Evolutionary conservation across 306 rosid genomes (phyloP), one percentile per base, ranked within the genome.

Genomic region (Cucurbita moschata): DNA sequence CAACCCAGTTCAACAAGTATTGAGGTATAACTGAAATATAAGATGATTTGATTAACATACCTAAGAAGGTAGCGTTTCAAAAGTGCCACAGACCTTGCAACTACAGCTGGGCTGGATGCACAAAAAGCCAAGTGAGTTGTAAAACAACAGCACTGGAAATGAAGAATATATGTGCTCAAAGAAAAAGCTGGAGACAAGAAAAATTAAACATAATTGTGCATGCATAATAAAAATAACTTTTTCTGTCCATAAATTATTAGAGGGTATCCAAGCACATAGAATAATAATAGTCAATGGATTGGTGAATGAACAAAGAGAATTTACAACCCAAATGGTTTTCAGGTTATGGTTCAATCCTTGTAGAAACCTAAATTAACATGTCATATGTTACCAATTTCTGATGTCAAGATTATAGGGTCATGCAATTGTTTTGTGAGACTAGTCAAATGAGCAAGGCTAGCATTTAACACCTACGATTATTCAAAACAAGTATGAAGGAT

Each of bases 21-120:
- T 76, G 75, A 63, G 46, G 75, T 64, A 46, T 16, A 43, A 74
- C 55, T 43, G 77, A 57, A 62, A 63, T 61, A 61, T 15, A 56
- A 26, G 78, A 39, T 62, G 52, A n/a, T 35, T 35, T 55, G 19
- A 55, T 77, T 65, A 79, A 81, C 89, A 78, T 85, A 95, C 99
- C 99, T 83, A 77, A 95, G 81, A 61, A 95, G 92, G 79, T 89
- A 87, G 81, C 97, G 96, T 83, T 95, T 91, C 81, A 95, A 77
- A 72, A 95, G 91, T 54, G 96, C 96, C 81, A 95, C 96, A 62
- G 97, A 95, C 85, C 97, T 89, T 75, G 96, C 81, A 50, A 95
- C 97, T 52, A 91, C 97, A 71, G 99, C 99, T 61, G 99, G 99
- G 81, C 97, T 95, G 97, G 79, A 74, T 66, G 75, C 62, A 81